A percentile compares a stretch with the other conserved stretches of the same genome.
phyloP scores from a whole-genome alignment of 495 filamentous ascomycete species.

The Neurospora hispaniola region DNA sequence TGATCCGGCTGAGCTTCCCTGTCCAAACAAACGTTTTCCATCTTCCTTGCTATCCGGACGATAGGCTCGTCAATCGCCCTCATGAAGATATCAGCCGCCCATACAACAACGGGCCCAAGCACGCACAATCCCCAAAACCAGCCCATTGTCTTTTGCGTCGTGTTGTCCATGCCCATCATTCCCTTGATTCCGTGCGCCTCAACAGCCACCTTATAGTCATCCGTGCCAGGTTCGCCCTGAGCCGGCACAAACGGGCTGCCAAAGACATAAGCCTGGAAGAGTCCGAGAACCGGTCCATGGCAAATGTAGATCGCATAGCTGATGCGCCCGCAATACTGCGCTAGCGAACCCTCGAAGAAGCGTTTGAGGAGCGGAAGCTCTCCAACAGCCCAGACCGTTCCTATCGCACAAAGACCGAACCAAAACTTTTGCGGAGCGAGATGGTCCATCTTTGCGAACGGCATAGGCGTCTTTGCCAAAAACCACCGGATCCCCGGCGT shows the following conservation, averaged over 20 bases:
- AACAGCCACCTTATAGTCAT: slow-evolving; percentile 16
- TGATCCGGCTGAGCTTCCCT: slow-evolving; percentile 8
- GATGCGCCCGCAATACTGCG: slow-evolving; percentile 53
- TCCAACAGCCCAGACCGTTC: slow-evolving; percentile 46
- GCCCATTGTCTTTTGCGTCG: slow-evolving; percentile 39
- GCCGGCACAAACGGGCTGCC: slow-evolving; percentile 13
- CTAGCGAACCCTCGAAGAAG: slow-evolving; percentile 43
- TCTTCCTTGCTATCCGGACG: slow-evolving; percentile 43
- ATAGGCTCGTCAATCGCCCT: slow-evolving; percentile 46
- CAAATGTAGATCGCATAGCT: slow-evolving; percentile 52
- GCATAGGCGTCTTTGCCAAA: slow-evolving; percentile 20
- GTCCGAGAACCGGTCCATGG: slow-evolving; percentile 46
- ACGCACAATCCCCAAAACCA: slow-evolving; percentile 41
- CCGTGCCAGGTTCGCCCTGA: slow-evolving; percentile 10
- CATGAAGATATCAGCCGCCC: slow-evolving; percentile 51
- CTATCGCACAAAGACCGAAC: slow-evolving; percentile 44
- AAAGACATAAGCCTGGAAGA: slow-evolving; percentile 38
- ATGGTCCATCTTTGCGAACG: slow-evolving; percentile 21
- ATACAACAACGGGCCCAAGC: slow-evolving; percentile 42
- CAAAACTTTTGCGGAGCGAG: slow-evolving; percentile 39
- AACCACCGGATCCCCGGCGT: slow-evolving; percentile 28
- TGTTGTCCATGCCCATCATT: slow-evolving; percentile 40
- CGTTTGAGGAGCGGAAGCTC: slow-evolving; percentile 39
- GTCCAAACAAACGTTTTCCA: slow-evolving; percentile 33
- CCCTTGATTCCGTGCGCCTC: slow-evolving; percentile 36